These are phyloP conservation scores for Oryza glaberrima DNA, from an alignment of 176 grass and related monocot species.

Conservation along the genomic window DNA sequence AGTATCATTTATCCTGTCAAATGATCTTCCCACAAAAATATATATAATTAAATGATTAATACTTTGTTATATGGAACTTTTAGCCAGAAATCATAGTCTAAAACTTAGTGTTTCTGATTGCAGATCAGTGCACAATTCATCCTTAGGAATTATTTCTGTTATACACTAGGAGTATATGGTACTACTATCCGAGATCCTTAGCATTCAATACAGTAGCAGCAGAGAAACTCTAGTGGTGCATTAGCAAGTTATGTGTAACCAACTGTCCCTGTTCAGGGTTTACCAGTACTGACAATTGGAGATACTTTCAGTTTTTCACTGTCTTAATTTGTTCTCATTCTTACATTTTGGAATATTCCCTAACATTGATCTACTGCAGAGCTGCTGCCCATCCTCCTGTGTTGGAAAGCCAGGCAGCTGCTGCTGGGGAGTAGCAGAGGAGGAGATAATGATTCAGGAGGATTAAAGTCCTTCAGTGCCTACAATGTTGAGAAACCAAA, in stretches of 20 bases:
- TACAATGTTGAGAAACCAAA: neutral
- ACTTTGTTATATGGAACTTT: neutral
- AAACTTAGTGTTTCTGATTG: neutral
- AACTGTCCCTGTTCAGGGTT: constrained; percentile 3
- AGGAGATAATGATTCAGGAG: constrained; percentile 66
- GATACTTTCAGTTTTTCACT: neutral
- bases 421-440: constrained; percentile 52
- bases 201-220: neutral
- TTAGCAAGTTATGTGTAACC: neutral
- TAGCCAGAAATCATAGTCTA: neutral
- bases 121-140: neutral
- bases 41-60: neutral
- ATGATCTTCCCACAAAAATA: neutral
- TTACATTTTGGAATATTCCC: neutral
- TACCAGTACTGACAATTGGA: neutral
- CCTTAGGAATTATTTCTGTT: neutral
- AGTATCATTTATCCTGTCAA: neutral
- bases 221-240: neutral
- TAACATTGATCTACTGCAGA: constrained; percentile 42
- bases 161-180: neutral
- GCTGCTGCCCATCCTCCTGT: constrained; percentile 47
- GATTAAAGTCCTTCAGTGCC: constrained; percentile 32
- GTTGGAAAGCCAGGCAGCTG: constrained; percentile 26
- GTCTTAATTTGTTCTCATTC: neutral
- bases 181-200: neutral